These are phyloP conservation scores for Quercus glauca DNA, from an alignment of 306 rosid species.

Conservation along the genomic window DNA sequence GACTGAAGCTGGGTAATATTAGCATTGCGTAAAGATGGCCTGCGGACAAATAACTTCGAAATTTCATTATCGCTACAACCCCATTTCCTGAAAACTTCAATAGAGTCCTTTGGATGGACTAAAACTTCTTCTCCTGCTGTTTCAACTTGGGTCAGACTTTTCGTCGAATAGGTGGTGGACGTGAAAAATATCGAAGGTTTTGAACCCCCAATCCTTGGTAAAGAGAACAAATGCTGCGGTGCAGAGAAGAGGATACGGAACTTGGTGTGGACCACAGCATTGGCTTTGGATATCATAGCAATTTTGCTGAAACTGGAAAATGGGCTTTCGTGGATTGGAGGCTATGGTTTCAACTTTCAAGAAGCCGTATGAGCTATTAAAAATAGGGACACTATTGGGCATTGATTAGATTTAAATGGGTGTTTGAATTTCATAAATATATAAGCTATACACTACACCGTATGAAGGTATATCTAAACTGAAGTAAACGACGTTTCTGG, in stretches of 20 bases:
- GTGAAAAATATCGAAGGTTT: constrained; percentile 26
- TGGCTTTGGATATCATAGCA: not conserved
- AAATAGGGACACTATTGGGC: too few species aligned
- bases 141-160: constrained; percentile 30
- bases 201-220: not conserved
- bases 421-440: too few species aligned
- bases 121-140: not conserved
- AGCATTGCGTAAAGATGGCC: constrained; percentile 46
- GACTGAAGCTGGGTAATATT: constrained; percentile 36
- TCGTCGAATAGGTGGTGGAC: constrained; percentile 53
- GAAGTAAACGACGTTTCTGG: too few species aligned
- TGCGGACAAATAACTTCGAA: constrained; percentile 32
- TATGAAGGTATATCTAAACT: too few species aligned
- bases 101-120: constrained; percentile 25
- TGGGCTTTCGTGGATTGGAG: too few species aligned
- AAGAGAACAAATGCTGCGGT: constrained; percentile 14
- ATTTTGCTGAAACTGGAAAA: too few species aligned
- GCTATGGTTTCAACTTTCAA: too few species aligned
- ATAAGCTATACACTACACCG: too few species aligned
- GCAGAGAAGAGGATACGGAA: constrained; percentile 29
- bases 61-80: constrained; percentile 65
- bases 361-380: too few species aligned
- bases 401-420: too few species aligned
- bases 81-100: constrained; percentile 54
- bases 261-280: constrained; percentile 21